Base-by-base conservation (phyloP, 805 yeast genomes). In the Saccharomycopsis lassenensis region DNA sequence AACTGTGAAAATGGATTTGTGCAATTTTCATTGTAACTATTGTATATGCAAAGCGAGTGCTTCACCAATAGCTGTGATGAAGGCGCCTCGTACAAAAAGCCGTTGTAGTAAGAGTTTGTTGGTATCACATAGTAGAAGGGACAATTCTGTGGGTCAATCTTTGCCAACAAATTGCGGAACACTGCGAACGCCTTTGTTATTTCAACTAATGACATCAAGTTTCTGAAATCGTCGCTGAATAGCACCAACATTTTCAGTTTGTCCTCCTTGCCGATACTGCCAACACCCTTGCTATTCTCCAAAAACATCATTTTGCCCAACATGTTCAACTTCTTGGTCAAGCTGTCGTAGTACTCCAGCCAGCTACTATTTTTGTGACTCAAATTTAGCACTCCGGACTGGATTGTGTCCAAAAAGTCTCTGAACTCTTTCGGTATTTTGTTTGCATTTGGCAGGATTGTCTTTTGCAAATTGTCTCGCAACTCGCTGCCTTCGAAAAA, bases 31-130 rank as follows among this genome's bases (percentile, higher is more conserved):
- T 77, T 77, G 40, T 81, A 62, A 31, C 65, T 57, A 48, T 77
- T 77, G 55, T 77, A 81, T 2, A 80, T n/a, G n/a, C n/a, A n/a
- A n/a, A n/a, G n/a, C n/a, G 80, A 62, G 3, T 77, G 39, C 33
- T 59, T 63, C 2, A 67, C 55, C 14, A 69, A 49, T 24, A 59
- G 58, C 24, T 53, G 51, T 16, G 42, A 41, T 1, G 69, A 56
- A 0, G 53, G 43, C 1, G 62, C 43, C 0, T 61, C 51, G 23
- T 50, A 48, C 3, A 51, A 52, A 5, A 58, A 62, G 31, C 49
- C 46, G 16, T 54, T 56, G 2, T 62, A 52, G 26, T 63, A 63
- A 36, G 60, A 56, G 7, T 62, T 62, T 29, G 62, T 40, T 4
- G 73, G 65, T 7, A 72, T 47, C 2, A 64, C 49, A 44, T 69